These are phyloP conservation scores for Chalciporus pseudorubinellus DNA, from an alignment of 768 basidiomycete genomes.

Conservation along the genomic window DNA sequence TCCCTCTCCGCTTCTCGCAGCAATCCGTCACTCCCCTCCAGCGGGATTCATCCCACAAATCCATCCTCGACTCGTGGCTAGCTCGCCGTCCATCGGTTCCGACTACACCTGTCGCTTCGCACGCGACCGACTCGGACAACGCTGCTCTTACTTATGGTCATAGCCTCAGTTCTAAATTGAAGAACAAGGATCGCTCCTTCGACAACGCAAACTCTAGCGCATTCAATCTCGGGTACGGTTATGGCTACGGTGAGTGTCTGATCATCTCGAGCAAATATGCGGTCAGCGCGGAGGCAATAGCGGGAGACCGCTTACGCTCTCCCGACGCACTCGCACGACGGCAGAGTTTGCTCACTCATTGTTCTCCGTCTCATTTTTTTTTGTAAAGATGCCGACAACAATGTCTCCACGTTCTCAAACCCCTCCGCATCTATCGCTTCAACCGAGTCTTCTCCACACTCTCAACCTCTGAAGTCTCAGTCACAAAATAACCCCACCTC, in stretches of 20 bases:
- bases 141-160: not conserved
- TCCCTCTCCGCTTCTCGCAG: slow-evolving; percentile 9
- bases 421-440: slow-evolving; percentile 12
- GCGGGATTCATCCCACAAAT: slow-evolving; percentile 1
- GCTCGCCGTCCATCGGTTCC: slow-evolving; percentile 21
- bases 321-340: slow-evolving; percentile 4
- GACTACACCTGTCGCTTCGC: not conserved
- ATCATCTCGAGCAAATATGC: not conserved
- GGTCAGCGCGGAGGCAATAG: slow-evolving; percentile 2
- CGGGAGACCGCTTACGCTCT: not conserved
- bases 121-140: not conserved
- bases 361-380: not conserved
- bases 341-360: slow-evolving; percentile 8
- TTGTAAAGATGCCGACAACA: slow-evolving; percentile 18
- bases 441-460: slow-evolving; percentile 11
- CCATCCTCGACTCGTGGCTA: slow-evolving; percentile 18
- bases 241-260: slow-evolving; percentile 15
- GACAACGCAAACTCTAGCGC: slow-evolving; percentile 6
- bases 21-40: slow-evolving; percentile 6
- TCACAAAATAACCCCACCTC: slow-evolving; percentile 1
- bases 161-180: slow-evolving; percentile 1
- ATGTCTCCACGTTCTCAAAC: slow-evolving; percentile 14
- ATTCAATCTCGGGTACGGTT: slow-evolving; percentile 2
- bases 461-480: slow-evolving; percentile 4
- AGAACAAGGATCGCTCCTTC: slow-evolving; percentile 18